phyloP scores from a whole-genome alignment of 2,329 filamentous ascomycete species.

The Cyclaneusma minus region DNA sequence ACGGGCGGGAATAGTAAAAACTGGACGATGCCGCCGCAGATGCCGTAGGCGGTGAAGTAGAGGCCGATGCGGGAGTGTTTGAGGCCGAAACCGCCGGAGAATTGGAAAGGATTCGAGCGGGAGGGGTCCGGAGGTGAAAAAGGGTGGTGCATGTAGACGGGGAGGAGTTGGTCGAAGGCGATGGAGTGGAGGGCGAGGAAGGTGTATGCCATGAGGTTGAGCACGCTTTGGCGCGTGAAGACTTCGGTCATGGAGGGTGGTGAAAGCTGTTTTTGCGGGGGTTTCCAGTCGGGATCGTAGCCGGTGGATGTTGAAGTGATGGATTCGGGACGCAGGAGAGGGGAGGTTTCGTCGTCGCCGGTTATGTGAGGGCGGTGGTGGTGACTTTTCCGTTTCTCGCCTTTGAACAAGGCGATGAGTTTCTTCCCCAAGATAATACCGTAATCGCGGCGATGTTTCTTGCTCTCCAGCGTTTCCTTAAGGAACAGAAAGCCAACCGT shows the following conservation, averaged over 20 bases:
- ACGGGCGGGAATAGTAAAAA: slow-evolving; percentile 72
- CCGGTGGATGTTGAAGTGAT: slow-evolving; percentile 12
- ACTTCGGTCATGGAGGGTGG: slow-evolving; percentile 40
- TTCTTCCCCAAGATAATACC: slow-evolving; percentile 59
- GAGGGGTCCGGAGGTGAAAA: slow-evolving; percentile 33
- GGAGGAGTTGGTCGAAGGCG: slow-evolving; percentile 74
- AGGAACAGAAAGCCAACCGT: slow-evolving; percentile 64
- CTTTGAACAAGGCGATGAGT: slow-evolving; percentile 28
- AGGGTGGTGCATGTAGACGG: slow-evolving; percentile 76
- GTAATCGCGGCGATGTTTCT: slow-evolving; percentile 54
- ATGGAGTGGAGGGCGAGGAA: slow-evolving; percentile 70
- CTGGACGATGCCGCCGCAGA: slow-evolving; percentile 67
- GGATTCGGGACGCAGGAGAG: slow-evolving; percentile 28
- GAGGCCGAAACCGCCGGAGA: slow-evolving; percentile 65
- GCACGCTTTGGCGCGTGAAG: slow-evolving; percentile 56
- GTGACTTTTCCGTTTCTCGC: slow-evolving; percentile 6
- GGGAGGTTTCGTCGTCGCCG: slow-evolving; percentile 39
- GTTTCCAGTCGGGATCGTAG: slow-evolving; percentile 10
- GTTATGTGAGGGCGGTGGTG: slow-evolving; percentile 22
- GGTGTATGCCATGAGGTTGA: slow-evolving; percentile 66
- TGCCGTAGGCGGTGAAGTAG: slow-evolving; percentile 71
- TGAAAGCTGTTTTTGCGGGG: slow-evolving; percentile 16
- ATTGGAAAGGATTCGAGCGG: slow-evolving; percentile 58
- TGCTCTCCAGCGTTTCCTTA: slow-evolving; percentile 66
- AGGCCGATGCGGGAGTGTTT: slow-evolving; percentile 63